phyloP scores from a whole-genome alignment of 805 yeast species.

The Candida boidinii region DNA sequence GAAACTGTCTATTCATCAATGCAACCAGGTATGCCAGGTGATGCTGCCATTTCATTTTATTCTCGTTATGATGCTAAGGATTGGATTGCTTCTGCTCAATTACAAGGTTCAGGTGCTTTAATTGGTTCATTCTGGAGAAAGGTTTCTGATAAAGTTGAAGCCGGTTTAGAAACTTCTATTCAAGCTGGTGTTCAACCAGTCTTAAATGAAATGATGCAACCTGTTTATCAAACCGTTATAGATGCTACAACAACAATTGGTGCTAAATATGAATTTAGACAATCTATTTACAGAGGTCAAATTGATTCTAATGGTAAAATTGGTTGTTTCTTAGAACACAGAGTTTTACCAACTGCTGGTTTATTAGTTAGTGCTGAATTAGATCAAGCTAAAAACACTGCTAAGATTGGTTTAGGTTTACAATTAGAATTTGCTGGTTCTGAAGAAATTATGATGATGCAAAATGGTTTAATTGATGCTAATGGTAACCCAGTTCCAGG shows the following conservation, averaged over 20 bases:
- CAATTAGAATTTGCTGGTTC: conserved; percentile 94
- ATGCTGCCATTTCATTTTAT: conserved; percentile 82
- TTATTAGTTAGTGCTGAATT: conserved; percentile 83
- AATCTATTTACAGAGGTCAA: conserved; percentile 92
- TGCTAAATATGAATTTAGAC: conserved; percentile 97
- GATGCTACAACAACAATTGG: conserved; percentile 93
- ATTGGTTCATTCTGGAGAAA: conserved; percentile 90
- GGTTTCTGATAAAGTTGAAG: conserved; percentile 88
- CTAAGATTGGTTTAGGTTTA: conserved; percentile 86
- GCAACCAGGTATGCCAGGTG: conserved; percentile 68
- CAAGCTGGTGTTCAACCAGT: conserved; percentile 73
- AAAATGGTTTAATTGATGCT: conserved; percentile 75
- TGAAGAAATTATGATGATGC: conserved; percentile 87
- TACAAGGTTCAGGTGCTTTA: conserved; percentile 87
- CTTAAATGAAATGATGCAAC: conserved; percentile 67
- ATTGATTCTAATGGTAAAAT: conserved; percentile 88
- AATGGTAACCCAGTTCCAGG: conserved; percentile 83
- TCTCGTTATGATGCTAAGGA: conserved; percentile 82
- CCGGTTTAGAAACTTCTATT: conserved; percentile 82
- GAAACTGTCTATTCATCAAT: conserved; percentile 83
- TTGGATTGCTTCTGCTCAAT: conserved; percentile 92
- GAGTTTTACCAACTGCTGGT: conserved; percentile 86
- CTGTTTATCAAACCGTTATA: conserved; percentile 72
- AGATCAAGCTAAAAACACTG: conserved; percentile 73
- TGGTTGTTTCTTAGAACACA: conserved; percentile 83